Base-by-base conservation (phyloP, 2,329 filamentous ascomycete genomes). In the Tolypocladium ophioglossoides region DNA sequence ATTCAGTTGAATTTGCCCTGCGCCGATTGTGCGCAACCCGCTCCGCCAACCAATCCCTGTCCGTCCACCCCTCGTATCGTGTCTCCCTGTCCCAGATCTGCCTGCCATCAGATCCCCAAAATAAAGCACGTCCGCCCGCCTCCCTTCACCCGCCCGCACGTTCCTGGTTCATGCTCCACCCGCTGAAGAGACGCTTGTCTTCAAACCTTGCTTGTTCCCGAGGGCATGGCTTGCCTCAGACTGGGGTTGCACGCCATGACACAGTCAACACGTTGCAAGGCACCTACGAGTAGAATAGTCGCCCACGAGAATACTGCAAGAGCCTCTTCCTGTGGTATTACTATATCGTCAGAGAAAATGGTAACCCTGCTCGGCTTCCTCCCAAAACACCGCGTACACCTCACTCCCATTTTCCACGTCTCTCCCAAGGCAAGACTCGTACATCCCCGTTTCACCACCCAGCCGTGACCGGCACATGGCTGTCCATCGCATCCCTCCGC, bases 401-500 rank as follows among this genome's bases (percentile, higher is more conserved):
- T 51, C 27, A 16, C 12, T 40, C 27, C 20, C 38, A 16, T 52
- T 41, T 44, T 34, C 37, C 14, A 32, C 20, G 6, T 37, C 39
- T 6, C 11, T 24, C 12, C 50, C 12, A 6, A 22, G 20, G 5
- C 16, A n/a, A 27, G 14, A n/a, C 41, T 48, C 50, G 20, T 52
- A 20, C 20, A 38, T 51, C 40, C 11, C 32, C 38, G 37, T 38
- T 8, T 58, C 50, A 70, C 66, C 67, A 70, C 50, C 58, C 66
- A 56, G 66, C 63, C 51, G 67, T 64, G 32, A 68, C 64, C 46
- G 68, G 63, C 51, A 68, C 63, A 52, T 68, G 65, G 44, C 61
- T 59, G 47, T 67, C 66, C 27, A 70, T 60, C 16, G 57, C 61
- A 24, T 68, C 68, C 24, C 70, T 63, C 47, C 70, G 63, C 56